Evolutionary conservation across 768 basidiomycete genomes (phyloP).

Genomic region (Leccinum variicolor): DNA sequence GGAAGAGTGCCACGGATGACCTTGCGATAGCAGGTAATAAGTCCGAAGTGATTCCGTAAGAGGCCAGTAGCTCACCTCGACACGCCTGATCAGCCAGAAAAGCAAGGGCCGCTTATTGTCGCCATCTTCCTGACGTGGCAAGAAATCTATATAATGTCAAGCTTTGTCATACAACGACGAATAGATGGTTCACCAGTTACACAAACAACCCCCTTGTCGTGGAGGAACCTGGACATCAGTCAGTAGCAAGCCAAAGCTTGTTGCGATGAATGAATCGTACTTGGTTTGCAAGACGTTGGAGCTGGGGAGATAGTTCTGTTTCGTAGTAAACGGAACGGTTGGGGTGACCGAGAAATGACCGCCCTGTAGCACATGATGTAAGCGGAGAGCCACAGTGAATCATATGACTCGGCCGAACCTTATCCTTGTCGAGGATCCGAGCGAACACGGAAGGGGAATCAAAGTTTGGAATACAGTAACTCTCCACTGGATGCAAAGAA

Average conservation of each 20-base stretch:
- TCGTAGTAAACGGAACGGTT: constrained; percentile 61
- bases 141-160: constrained; percentile 53
- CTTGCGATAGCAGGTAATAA: constrained; percentile 25
- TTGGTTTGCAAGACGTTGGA: constrained; percentile 89
- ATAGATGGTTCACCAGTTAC: constrained; percentile 57
- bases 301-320: constrained; percentile 80
- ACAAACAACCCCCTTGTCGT: constrained; percentile 80
- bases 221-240: constrained; percentile 56
- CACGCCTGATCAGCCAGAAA: constrained; percentile 80
- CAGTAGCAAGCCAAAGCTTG: neutral
- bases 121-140: constrained; percentile 56
- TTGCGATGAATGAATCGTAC: constrained; percentile 19
- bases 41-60: neutral
- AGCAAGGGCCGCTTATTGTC: constrained; percentile 59
- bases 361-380: constrained; percentile 43
- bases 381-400: neutral
- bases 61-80: constrained; percentile 47
- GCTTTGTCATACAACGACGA: neutral
- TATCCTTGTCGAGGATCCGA: constrained; percentile 82
- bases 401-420: constrained; percentile 32
- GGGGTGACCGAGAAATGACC: constrained; percentile 92
- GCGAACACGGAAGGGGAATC: constrained; percentile 93
- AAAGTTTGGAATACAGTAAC: constrained; percentile 90
- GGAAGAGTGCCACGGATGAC: constrained; percentile 83
- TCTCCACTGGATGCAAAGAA: constrained; percentile 58